Evolutionary conservation across 2,329 filamentous ascomycete genomes (phyloP), one percentile per base, ranked within the genome.

Genomic region (Microdochium trichocladiopsis): DNA sequence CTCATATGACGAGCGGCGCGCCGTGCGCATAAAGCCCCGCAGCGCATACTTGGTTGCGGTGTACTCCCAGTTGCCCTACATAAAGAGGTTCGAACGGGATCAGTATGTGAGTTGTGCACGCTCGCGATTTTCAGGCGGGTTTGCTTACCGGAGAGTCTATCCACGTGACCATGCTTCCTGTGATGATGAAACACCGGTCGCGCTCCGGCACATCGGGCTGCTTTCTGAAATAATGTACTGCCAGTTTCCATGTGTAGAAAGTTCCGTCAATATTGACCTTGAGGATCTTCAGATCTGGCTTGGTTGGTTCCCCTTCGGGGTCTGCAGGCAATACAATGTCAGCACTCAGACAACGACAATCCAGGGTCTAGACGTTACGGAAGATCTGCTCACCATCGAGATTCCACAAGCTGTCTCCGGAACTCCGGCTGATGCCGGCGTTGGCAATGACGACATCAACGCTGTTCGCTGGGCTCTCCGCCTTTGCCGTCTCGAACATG

Each of bases 161-260:
- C 59, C 69, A 79, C 0, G 68, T 71, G 0, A 73, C 73, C 60
- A 79, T 69, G 51, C 71, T 75, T 3, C 72, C 72, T 0, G 71
- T 76, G 22, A 79, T 71, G 48, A 79, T 73, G 36, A 79, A 70
- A 52, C 74, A 75, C 1, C 75, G 67, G 52, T 78, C 74, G 6
- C 69, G 61, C 1, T 69, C 65, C 0, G 65, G 58, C 0, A 55
- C 63, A 16, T 69, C 66, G 0, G 71, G 69, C 31, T 72, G 68
- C 47, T 69, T 64, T 2, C 72, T 60, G 57, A 77, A 76, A 53
- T 75, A 75, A 55, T 76, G 71, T 9, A 74, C 62, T 0, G 73
- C 74, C 0, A 77, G 63, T 54, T 75, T 76, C 53, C 69, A 66
- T 0, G 74, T 76, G 58, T 75, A 76, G 10, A 73, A 54, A 0